Conservation (phyloP, 805 yeast species). For the Saccharomycopsis fermentans region DNA sequence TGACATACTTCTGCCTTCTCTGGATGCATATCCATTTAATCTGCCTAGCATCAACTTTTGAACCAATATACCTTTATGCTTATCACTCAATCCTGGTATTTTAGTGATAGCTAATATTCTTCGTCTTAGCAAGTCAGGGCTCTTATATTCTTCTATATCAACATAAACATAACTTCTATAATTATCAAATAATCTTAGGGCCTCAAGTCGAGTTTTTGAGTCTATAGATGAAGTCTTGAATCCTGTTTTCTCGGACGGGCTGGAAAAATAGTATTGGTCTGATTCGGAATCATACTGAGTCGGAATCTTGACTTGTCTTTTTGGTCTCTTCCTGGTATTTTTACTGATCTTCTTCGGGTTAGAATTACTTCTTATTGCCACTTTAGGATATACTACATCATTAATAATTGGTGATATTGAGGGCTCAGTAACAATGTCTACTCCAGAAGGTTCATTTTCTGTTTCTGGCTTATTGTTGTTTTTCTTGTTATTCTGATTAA, state of each 20-base stretch:
- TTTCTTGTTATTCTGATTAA: constrained; percentile 1
- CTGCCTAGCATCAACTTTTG: constrained; percentile 28
- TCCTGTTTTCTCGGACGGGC: constrained; percentile 7
- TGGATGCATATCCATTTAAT: constrained; percentile 10
- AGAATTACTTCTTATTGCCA: constrained; percentile 21
- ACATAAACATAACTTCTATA: constrained; percentile 1
- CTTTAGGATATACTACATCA: constrained; percentile 43
- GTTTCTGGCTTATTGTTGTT: not conserved
- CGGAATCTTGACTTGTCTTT: not conserved
- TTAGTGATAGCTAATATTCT: constrained; percentile 24
- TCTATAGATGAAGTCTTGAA: not conserved
- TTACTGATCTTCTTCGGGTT: constrained; percentile 9
- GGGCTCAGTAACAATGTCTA: constrained; percentile 37
- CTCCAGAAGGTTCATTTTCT: constrained; percentile 41
- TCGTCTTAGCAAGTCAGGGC: constrained; percentile 8
- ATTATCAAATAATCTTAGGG: constrained; percentile 1
- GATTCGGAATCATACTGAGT: constrained; percentile 12
- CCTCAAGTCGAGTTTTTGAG: not conserved
- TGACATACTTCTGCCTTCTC: constrained; percentile 9
- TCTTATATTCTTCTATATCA: constrained; percentile 6
- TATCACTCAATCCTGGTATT: constrained; percentile 23
- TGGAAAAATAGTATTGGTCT: not conserved
- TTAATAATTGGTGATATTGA: constrained; percentile 39
- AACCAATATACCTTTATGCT: constrained; percentile 26
- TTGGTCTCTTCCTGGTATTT: not conserved